Conservation (phyloP, 306 rosid species). For the Sphenostylis stenocarpa region DNA sequence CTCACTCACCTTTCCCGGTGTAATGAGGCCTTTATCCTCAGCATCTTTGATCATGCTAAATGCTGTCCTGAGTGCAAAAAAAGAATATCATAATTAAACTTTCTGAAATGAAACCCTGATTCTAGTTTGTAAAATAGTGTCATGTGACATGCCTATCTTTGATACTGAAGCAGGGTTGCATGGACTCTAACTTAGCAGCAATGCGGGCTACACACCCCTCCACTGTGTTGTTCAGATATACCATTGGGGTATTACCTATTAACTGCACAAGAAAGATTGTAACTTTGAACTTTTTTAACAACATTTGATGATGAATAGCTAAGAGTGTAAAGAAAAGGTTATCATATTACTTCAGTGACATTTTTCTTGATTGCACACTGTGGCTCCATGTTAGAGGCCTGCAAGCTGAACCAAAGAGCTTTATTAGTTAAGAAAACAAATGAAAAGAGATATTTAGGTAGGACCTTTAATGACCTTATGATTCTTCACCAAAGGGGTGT, state of each 20-base stretch:
- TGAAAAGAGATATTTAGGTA: neutral
- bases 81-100: neutral
- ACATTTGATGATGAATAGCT: neutral
- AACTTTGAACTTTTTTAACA: neutral
- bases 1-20: constrained; percentile 44
- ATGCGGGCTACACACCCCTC: constrained; percentile 79
- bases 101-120: neutral
- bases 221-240: constrained; percentile 65
- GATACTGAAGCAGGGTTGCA: constrained; percentile 81
- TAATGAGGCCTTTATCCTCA: constrained; percentile 65
- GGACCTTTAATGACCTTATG: neutral
- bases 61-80: constrained; percentile 50
- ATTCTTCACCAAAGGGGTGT: neutral
- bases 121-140: constrained; percentile 11
- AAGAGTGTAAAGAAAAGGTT: neutral
- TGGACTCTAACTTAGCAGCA: constrained; percentile 83
- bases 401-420: neutral
- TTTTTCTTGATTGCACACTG: constrained; percentile 68
- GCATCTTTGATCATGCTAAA: constrained; percentile 79
- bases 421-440: neutral
- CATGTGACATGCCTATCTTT: constrained; percentile 60
- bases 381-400: constrained; percentile 51
- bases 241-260: constrained; percentile 85
- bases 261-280: constrained; percentile 47
- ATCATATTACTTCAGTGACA: constrained; percentile 56